phyloP scores from a whole-genome alignment of 2,329 filamentous ascomycete genomes.

The Fusarium lateritium region DNA sequence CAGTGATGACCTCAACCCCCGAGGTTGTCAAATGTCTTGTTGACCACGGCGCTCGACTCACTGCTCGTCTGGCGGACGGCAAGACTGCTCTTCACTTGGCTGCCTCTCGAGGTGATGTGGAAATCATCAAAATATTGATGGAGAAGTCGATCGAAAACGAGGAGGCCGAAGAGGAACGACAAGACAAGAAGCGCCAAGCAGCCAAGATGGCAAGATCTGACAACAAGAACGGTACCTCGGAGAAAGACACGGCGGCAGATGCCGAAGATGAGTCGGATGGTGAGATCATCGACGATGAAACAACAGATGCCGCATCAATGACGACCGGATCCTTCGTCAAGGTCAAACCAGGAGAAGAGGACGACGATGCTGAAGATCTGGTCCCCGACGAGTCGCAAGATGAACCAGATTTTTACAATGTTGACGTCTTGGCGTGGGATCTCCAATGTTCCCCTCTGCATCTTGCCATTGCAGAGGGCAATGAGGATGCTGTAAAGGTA shows the following conservation, averaged over 20 bases:
- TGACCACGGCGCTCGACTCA: conserved; percentile 78
- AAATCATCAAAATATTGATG: conserved; percentile 81
- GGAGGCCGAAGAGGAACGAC: conserved; percentile 73
- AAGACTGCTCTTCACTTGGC: conserved; percentile 87
- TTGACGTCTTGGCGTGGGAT: conserved; percentile 87
- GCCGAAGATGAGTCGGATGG: conserved; percentile 56
- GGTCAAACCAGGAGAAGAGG: conserved; percentile 64
- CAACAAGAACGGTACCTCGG: conserved; percentile 5
- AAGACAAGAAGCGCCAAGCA: conserved; percentile 63
- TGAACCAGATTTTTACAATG: conserved; percentile 84
- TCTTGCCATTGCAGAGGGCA: conserved; percentile 81
- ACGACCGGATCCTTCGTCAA: conserved; percentile 84
- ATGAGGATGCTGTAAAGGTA: conserved; percentile 76
- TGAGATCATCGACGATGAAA: conserved; percentile 62
- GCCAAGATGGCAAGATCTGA: conserved; percentile 39
- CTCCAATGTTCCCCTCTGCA: conserved; percentile 81
- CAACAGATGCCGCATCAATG: conserved; percentile 65
- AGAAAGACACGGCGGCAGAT: conserved; percentile 18
- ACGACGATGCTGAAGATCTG: conserved; percentile 54
- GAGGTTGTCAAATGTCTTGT: conserved; percentile 81
- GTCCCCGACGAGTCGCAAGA: conserved; percentile 69
- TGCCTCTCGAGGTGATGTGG: conserved; percentile 75
- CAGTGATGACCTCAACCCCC: conserved; percentile 76
- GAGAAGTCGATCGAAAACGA: conserved; percentile 82
- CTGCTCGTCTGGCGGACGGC: conserved; percentile 83